A percentile compares a stretch with the other conserved stretches of the same genome.
Evolutionary conservation across 371 early-diverging fungal genomes (phyloP).

Genomic region (Circinella umbellata): DNA sequence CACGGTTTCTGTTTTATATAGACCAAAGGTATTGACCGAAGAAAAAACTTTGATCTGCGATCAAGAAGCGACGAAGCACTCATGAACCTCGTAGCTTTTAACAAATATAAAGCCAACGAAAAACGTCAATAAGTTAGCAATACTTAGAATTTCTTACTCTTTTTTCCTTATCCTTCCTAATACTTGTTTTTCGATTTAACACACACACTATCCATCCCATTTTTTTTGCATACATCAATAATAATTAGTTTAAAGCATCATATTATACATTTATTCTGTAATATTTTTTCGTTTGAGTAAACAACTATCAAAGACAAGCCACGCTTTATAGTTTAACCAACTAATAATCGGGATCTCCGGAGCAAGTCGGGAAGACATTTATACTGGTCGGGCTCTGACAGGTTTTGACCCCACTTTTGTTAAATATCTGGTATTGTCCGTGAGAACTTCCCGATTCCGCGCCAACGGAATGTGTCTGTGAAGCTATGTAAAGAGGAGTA

Average conservation of each 20-base stretch:
- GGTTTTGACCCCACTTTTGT: conserved; percentile 4
- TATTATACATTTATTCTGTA: neutral
- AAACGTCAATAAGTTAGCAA: conserved; percentile 24
- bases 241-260: conserved; percentile 3
- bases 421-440: neutral
- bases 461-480: conserved; percentile 11
- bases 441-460: conserved; percentile 11
- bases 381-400: neutral
- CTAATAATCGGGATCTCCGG: conserved; percentile 10
- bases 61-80: conserved; percentile 83
- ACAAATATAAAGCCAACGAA: conserved; percentile 77
- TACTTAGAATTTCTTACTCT: neutral
- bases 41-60: conserved; percentile 72
- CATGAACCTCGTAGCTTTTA: conserved; percentile 82
- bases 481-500: neutral
- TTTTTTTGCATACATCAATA: conserved; percentile 14
- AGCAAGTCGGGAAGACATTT: conserved; percentile 10
- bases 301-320: neutral
- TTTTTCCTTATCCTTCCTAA: neutral
- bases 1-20: conserved; percentile 26
- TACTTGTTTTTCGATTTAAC: neutral
- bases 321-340: conserved; percentile 14
- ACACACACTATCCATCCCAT: neutral
- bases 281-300: neutral
- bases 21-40: conserved; percentile 73